A percentile compares a stretch with the other conserved stretches of the same genome.
Conservation (phyloP, 176 grass and related monocot species). For the Phoenix roebelenii region DNA sequence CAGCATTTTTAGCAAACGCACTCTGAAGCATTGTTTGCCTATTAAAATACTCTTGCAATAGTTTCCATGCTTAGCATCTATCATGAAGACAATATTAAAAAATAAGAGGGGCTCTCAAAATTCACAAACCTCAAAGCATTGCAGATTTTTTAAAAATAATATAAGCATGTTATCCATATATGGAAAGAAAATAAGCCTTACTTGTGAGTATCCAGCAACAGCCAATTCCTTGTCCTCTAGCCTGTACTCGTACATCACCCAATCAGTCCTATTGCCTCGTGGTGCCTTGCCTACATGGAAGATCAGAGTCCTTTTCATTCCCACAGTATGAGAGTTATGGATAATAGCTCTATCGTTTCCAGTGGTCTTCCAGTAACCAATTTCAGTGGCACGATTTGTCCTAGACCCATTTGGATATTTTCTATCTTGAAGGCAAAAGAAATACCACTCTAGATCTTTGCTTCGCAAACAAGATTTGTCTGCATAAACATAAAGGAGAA, state of each 20-base stretch:
- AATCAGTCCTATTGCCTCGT: constrained; percentile 65
- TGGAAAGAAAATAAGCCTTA: constrained; percentile 12
- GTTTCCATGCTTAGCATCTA: too few species aligned
- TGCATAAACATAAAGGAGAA: constrained; percentile 25
- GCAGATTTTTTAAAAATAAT: too few species aligned
- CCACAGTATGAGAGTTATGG: constrained; percentile 54
- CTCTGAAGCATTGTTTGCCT: too few species aligned
- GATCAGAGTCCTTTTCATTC: constrained; percentile 80
- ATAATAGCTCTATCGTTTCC: constrained; percentile 66
- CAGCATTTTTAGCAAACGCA: too few species aligned
- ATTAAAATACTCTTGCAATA: too few species aligned
- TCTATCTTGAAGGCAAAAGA: constrained; percentile 72
- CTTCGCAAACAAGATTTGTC: constrained; percentile 55
- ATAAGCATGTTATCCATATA: too few species aligned
- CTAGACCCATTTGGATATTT: constrained; percentile 71
- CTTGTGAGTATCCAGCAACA: constrained; percentile 48
- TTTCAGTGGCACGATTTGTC: constrained; percentile 66
- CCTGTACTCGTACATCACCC: constrained; percentile 96
- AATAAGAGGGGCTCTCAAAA: too few species aligned
- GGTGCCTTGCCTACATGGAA: constrained; percentile 82
- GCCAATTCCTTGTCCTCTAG: constrained; percentile 46
- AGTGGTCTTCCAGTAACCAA: constrained; percentile 87
- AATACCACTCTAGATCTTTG: constrained; percentile 77
- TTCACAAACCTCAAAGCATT: too few species aligned
- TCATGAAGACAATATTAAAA: too few species aligned